Conservation (phyloP, 176 grass and related monocot genomes). For the Phoenix dactylifera region DNA sequence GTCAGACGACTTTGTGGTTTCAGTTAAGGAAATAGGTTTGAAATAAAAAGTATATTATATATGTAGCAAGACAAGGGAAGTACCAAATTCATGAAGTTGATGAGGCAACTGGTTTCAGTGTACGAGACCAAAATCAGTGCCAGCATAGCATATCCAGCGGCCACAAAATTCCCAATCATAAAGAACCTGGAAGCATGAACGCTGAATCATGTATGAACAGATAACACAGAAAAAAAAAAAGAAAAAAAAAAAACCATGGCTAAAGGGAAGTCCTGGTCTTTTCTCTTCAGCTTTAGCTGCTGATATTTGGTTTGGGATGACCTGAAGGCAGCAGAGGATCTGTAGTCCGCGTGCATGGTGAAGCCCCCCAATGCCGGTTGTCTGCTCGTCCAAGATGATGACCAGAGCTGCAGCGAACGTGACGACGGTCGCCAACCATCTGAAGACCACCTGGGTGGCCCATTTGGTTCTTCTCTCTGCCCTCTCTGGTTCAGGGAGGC, state of each 20-base stretch:
- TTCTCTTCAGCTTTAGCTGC: too few species aligned
- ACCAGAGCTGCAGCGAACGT: not conserved
- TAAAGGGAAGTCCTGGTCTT: too few species aligned
- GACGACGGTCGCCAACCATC: not conserved
- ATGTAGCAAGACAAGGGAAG: not conserved
- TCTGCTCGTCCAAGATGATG: constrained; percentile 2
- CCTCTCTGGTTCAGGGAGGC: too few species aligned
- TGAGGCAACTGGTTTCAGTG: not conserved
- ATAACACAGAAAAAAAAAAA: too few species aligned
- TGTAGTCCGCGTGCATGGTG: constrained; percentile 7
- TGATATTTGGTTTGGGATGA: not conserved
- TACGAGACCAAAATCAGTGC: not conserved
- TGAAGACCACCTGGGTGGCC: not conserved
- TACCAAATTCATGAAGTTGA: constrained; percentile 10
- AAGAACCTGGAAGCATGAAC: constrained; percentile 2
- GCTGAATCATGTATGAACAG: too few species aligned
- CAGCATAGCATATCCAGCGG: not conserved
- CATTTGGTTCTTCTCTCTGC: too few species aligned
- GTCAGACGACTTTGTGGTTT: too few species aligned
- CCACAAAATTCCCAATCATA: not conserved
- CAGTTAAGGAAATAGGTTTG: too few species aligned
- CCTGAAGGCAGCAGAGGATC: not conserved
- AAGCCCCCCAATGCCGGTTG: not conserved
- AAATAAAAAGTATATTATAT: not conserved
- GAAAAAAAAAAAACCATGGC: too few species aligned